These are phyloP conservation scores for Xylariaceae sp. DNA, from an alignment of 2,329 filamentous ascomycete genomes.

Conservation along the genomic window DNA sequence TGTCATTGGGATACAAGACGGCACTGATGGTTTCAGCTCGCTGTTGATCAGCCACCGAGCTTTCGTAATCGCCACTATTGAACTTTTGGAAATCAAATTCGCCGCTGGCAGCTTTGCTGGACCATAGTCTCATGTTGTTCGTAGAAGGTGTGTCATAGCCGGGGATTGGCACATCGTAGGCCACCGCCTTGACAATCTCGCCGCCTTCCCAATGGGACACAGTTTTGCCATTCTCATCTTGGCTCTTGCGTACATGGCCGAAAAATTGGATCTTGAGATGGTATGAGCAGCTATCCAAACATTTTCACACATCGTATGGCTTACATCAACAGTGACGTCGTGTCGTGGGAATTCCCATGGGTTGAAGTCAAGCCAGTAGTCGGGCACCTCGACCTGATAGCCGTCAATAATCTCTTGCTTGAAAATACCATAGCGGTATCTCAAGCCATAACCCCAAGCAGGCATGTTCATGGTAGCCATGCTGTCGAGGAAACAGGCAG, in stretches of 20 bases:
- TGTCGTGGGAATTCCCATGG: conserved; percentile 98
- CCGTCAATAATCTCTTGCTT: conserved; percentile 98
- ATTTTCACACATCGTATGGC: conserved; percentile 15
- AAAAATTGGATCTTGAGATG: conserved; percentile 77
- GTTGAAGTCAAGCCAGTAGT: conserved; percentile 99
- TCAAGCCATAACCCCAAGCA: conserved; percentile 93
- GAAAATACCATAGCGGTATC: conserved; percentile 97
- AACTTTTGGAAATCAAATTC: conserved; percentile 99
- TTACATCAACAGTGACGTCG: conserved; percentile 84
- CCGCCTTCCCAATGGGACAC: conserved; percentile 82
- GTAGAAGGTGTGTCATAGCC: conserved; percentile 86
- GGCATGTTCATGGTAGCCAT: conserved; percentile 91
- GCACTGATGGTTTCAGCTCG: conserved; percentile 98
- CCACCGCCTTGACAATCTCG: conserved; percentile 86
- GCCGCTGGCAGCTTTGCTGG: conserved; percentile 91
- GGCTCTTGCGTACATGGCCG: conserved; percentile 72
- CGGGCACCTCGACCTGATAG: conserved; percentile 95
- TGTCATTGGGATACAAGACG: conserved; percentile 96
- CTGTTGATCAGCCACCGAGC: conserved; percentile 96
- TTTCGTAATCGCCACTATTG: conserved; percentile 97
- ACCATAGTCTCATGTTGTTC: conserved; percentile 97
- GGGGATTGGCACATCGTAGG: conserved; percentile 89
- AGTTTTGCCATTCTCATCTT: conserved; percentile 71
- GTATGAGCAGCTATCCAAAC: no score
- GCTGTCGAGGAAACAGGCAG: conserved; percentile 95